Percentiles rank a stretch among this genome's conserved stretches.
phyloP scores from a whole-genome alignment of 352 stramenopile species.

The Pythium coloratum region DNA sequence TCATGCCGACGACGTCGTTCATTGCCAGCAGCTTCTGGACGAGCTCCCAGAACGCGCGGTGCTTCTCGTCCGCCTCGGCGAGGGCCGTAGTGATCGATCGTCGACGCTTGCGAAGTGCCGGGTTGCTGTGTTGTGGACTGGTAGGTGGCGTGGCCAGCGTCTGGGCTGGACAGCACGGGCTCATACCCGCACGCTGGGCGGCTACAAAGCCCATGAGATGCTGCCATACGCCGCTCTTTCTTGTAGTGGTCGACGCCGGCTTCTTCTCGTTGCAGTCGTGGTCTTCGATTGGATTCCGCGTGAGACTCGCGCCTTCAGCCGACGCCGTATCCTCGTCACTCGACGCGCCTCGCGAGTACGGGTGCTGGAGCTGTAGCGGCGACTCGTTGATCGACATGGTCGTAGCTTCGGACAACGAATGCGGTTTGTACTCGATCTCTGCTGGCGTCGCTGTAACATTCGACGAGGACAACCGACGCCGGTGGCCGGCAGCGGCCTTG shows the following conservation, averaged over 20 bases:
- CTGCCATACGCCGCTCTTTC: constrained; percentile 14
- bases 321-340: constrained; percentile 34
- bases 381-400: constrained; percentile 38
- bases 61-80: constrained; percentile 47
- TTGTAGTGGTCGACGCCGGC: not conserved
- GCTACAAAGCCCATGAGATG: constrained; percentile 20
- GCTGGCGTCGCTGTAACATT: not conserved
- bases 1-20: constrained; percentile 80
- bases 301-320: not conserved
- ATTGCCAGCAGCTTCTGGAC: constrained; percentile 65
- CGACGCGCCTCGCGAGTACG: constrained; percentile 16
- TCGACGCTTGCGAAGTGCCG: not conserved
- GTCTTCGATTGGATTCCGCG: constrained; percentile 1
- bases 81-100: not conserved
- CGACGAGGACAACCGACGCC: constrained; percentile 12
- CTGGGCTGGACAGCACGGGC: constrained; percentile 11
- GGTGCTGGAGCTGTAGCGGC: constrained; percentile 1
- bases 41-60: constrained; percentile 77
- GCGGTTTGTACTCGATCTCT: constrained; percentile 31
- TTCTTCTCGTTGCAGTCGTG: not conserved
- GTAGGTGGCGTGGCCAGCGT: not conserved
- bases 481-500: not conserved
- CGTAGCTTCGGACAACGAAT: constrained; percentile 55
- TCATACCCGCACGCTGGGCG: constrained; percentile 7
- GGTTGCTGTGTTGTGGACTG: not conserved